A percentile compares a stretch with the other conserved stretches of the same genome.
Evolutionary conservation across 805 yeast genomes (phyloP).

Genomic region (Metschnikowia lochheadii): DNA sequence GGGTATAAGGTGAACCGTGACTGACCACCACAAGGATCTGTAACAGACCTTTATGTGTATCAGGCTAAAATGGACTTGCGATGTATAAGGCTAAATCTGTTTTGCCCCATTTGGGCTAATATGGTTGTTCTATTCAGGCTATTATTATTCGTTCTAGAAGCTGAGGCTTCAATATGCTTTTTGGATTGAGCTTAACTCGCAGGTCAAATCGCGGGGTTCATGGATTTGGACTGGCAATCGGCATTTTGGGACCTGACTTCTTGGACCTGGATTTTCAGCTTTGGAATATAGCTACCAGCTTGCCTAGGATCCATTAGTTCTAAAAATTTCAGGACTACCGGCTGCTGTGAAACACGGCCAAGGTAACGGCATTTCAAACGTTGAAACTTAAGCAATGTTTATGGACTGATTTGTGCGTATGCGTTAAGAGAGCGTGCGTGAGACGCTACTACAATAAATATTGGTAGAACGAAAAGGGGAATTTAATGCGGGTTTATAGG

Average conservation of each 20-base stretch:
- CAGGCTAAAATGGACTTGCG: too few species aligned
- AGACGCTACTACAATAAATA: background rate
- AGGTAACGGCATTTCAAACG: background rate
- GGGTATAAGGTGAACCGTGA: slow-evolving; percentile 18
- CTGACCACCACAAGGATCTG: background rate
- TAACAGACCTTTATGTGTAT: background rate
- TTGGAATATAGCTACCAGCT: too few species aligned
- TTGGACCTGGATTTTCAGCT: too few species aligned
- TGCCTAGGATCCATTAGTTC: too few species aligned
- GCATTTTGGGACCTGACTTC: too few species aligned
- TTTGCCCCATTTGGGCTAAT: too few species aligned
- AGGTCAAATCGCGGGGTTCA: background rate
- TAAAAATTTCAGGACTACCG: background rate
- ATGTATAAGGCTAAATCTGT: too few species aligned
- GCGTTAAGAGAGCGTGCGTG: background rate
- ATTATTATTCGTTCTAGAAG: too few species aligned
- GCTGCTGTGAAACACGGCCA: background rate
- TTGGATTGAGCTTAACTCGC: background rate
- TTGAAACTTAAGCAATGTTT: background rate
- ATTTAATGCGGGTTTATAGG: background rate
- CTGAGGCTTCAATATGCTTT: background rate
- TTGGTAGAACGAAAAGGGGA: background rate
- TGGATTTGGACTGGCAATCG: too few species aligned
- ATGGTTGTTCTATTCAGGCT: too few species aligned
- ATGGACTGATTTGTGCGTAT: slow-evolving; percentile 4